phyloP scores from a whole-genome alignment of 2,329 filamentous ascomycete species.

The Aureobasidium melanogenum region DNA sequence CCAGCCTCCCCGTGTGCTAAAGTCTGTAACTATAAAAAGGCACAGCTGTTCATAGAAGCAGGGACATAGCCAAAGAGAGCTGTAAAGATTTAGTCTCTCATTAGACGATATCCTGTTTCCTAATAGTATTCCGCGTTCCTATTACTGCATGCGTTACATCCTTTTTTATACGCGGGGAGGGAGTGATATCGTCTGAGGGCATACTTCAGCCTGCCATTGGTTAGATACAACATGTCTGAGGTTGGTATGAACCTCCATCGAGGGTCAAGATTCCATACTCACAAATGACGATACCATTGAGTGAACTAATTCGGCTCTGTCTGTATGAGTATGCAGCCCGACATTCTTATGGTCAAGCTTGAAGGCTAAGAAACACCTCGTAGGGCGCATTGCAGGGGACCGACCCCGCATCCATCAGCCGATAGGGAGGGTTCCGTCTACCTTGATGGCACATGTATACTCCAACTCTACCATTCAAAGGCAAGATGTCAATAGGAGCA shows the following conservation, averaged over 20 bases:
- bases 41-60: too few species aligned
- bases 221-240: neutral
- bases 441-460: conserved; percentile 1
- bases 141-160: too few species aligned
- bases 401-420: neutral
- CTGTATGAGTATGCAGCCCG: neutral
- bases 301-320: neutral
- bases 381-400: neutral
- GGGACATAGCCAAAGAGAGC: too few species aligned
- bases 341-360: neutral
- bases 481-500: neutral
- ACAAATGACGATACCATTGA: neutral
- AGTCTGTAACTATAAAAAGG: too few species aligned
- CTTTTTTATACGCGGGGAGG: too few species aligned
- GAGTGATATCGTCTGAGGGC: neutral
- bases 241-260: neutral
- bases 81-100: too few species aligned
- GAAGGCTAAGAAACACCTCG: neutral
- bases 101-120: too few species aligned
- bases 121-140: too few species aligned
- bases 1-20: too few species aligned
- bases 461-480: neutral
- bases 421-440: neutral
- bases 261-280: neutral
- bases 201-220: neutral